phyloP scores from a whole-genome alignment of 192 early-diverging fungal genomes.

The Dispira parvispora region DNA sequence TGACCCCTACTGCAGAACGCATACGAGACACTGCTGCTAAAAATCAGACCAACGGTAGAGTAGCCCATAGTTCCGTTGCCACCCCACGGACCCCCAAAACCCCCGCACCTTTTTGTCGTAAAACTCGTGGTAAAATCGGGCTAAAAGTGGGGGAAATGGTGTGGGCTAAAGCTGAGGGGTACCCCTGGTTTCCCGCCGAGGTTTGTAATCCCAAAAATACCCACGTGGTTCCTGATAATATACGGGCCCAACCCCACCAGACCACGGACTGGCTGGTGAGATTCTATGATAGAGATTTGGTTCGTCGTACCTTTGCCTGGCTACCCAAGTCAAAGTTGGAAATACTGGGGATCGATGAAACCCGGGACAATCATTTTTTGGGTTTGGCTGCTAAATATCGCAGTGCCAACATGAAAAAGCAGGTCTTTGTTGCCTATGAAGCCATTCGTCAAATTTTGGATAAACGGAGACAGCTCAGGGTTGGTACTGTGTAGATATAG shows the following conservation, averaged over 20 bases:
- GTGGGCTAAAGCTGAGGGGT: slow-evolving; percentile 25
- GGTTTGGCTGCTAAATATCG: slow-evolving; percentile 10
- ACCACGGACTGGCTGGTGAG: slow-evolving; percentile 15
- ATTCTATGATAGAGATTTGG: slow-evolving; percentile 15
- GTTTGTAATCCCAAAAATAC: slow-evolving; percentile 13
- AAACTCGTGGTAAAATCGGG: no score
- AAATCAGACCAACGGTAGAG: no score
- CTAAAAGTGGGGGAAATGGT: slow-evolving; percentile 14
- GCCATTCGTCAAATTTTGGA: neutral
- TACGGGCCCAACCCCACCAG: slow-evolving; percentile 2
- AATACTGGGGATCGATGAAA: slow-evolving; percentile 15
- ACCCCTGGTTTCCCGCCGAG: slow-evolving; percentile 28
- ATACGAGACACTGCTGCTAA: no score
- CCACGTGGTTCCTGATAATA: slow-evolving; percentile 13
- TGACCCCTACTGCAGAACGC: no score
- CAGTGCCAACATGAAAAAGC: slow-evolving; percentile 6
- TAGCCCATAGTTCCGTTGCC: no score
- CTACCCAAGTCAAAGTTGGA: slow-evolving; percentile 14
- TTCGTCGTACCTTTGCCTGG: slow-evolving; percentile 20
- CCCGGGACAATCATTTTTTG: slow-evolving; percentile 14
- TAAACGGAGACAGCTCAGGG: no score
- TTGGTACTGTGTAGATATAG: no score
- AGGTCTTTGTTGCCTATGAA: slow-evolving; percentile 10
- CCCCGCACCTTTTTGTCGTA: no score
- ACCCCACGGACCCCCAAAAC: no score